Evolutionary conservation across 345 rosid genomes (phyloP).

Genomic region (Heritiera littoralis): DNA sequence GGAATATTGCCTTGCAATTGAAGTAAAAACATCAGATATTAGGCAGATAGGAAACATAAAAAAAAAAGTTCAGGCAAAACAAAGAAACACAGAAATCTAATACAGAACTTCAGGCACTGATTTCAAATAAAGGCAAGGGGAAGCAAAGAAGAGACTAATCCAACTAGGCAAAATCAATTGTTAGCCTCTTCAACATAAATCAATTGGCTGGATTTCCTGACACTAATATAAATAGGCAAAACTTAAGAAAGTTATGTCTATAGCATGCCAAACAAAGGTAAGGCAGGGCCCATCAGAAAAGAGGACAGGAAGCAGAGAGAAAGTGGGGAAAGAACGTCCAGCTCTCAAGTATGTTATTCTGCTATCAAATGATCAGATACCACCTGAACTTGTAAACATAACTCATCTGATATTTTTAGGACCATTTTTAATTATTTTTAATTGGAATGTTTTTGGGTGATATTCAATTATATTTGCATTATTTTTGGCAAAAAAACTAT

Average conservation of each 20-base stretch:
- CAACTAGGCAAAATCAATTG: neutral
- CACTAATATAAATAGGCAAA: neutral
- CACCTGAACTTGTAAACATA: neutral
- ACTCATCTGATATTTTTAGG: neutral
- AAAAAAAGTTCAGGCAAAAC: constrained; percentile 7
- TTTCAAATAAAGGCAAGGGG: neutral
- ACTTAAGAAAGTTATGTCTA: neutral
- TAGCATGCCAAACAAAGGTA: neutral
- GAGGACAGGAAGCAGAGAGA: neutral
- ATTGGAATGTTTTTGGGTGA: neutral
- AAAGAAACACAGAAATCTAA: neutral
- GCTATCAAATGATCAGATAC: neutral
- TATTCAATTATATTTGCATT: neutral
- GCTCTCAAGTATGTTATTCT: neutral
- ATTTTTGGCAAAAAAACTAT: no score
- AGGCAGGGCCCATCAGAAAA: neutral
- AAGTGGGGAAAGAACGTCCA: neutral
- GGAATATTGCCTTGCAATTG: neutral
- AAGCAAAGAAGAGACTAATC: neutral
- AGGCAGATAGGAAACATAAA: neutral
- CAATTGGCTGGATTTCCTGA: neutral
- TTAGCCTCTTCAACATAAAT: neutral
- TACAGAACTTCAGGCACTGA: neutral
- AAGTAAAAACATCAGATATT: neutral
- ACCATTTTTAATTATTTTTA: neutral